These are phyloP conservation scores for Stachybotrys chartarum DNA, from an alignment of 2,329 filamentous ascomycete genomes.

Conservation along the genomic window DNA sequence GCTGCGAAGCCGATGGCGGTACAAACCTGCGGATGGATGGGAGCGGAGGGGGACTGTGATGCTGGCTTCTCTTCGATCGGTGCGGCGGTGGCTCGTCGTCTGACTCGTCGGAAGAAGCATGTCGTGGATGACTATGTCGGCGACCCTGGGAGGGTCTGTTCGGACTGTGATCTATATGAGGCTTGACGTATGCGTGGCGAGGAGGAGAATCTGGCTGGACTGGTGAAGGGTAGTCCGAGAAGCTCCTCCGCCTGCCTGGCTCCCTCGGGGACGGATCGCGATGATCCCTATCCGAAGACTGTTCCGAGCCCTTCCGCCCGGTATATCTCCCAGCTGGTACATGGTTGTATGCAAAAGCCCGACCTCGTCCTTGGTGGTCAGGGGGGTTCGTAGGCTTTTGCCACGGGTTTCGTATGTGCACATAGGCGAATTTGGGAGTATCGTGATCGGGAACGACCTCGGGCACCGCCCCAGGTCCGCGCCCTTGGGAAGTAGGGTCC, in stretches of 20 bases:
- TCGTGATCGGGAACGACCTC: slow-evolving; percentile 20
- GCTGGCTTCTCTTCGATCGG: slow-evolving; percentile 16
- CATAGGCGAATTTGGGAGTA: slow-evolving; percentile 30
- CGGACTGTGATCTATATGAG: slow-evolving; percentile 26
- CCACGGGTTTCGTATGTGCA: slow-evolving; percentile 22
- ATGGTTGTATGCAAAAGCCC: slow-evolving; percentile 32
- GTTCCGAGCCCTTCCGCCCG: slow-evolving; percentile 20
- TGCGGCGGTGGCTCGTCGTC: slow-evolving; percentile 28
- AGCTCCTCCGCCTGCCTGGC: slow-evolving; percentile 38
- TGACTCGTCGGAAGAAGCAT: slow-evolving; percentile 32
- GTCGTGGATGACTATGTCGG: slow-evolving; percentile 43
- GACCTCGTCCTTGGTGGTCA: slow-evolving; percentile 7
- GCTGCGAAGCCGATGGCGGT: slow-evolving; percentile 18
- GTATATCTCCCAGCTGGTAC: slow-evolving; percentile 27
- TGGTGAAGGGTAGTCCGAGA: slow-evolving; percentile 40
- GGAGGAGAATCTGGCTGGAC: slow-evolving; percentile 19
- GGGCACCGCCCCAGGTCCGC: slow-evolving; percentile 10
- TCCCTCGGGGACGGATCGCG: slow-evolving; percentile 33
- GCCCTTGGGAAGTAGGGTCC: slow-evolving; percentile 6
- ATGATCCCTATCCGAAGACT: slow-evolving; percentile 26
- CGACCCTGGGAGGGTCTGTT: slow-evolving; percentile 25
- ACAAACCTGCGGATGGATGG: slow-evolving; percentile 25
- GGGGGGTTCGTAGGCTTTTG: slow-evolving; percentile 12
- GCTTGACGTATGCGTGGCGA: slow-evolving; percentile 16
- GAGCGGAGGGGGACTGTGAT: slow-evolving; percentile 18